These are phyloP conservation scores for Petunia hybrid DNA, from an alignment of 305 asterid species.

Conservation along the genomic window DNA sequence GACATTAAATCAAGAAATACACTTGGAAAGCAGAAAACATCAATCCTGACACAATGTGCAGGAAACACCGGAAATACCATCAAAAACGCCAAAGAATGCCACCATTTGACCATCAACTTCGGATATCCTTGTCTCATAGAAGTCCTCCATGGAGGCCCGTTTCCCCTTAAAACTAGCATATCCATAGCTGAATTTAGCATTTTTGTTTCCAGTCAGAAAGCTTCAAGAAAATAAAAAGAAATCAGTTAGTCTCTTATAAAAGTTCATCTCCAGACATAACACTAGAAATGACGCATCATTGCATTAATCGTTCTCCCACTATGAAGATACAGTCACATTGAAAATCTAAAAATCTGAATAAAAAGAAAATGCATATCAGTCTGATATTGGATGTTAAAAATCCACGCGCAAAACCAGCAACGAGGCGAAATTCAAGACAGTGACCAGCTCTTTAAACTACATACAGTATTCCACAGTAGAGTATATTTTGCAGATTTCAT, in stretches of 20 bases:
- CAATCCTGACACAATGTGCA: background rate
- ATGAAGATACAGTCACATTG: background rate
- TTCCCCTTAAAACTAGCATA: slow-evolving; percentile 78
- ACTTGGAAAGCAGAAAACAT: slow-evolving; percentile 9
- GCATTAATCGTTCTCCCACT: background rate
- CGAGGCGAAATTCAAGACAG: slow-evolving; percentile 26
- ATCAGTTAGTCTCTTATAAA: slow-evolving; percentile 27
- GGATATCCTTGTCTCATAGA: slow-evolving; percentile 64
- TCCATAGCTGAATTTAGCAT: slow-evolving; percentile 67
- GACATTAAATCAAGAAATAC: slow-evolving; percentile 5
- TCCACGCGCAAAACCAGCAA: slow-evolving; percentile 1
- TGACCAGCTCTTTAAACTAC: slow-evolving; percentile 17
- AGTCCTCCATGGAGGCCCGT: slow-evolving; percentile 85
- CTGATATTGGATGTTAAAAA: background rate
- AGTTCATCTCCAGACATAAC: background rate
- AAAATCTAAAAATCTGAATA: background rate
- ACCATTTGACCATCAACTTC: slow-evolving; percentile 81
- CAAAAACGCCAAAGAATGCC: slow-evolving; percentile 81
- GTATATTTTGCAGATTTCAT: slow-evolving; percentile 6
- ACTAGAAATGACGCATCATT: background rate
- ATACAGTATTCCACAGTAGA: background rate
- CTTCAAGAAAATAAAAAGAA: slow-evolving; percentile 43
- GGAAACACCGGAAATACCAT: slow-evolving; percentile 51
- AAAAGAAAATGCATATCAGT: slow-evolving; percentile 25
- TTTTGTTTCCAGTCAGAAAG: slow-evolving; percentile 55